Evolutionary conservation across 495 filamentous ascomycete species (phyloP).

Genomic region (Aspergillus affinis): DNA sequence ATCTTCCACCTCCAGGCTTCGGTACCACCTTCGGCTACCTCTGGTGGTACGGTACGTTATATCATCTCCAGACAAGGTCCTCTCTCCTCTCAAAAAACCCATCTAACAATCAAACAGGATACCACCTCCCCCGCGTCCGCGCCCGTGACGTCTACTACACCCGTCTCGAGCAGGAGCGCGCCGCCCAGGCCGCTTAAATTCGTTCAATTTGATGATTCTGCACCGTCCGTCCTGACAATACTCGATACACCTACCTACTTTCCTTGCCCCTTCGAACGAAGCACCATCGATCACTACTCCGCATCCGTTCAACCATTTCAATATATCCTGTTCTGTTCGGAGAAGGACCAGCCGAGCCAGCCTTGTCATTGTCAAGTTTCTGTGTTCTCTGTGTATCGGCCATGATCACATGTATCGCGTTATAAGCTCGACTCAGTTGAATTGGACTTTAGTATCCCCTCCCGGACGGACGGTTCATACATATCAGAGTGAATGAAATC

Average conservation of each 20-base stretch:
- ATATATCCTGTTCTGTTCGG: no score
- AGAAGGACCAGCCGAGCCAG: no score
- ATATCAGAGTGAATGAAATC: neutral
- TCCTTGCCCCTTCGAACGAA: no score
- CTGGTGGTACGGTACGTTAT: slow-evolving; percentile 77
- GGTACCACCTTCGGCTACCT: slow-evolving; percentile 70
- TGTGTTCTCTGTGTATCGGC: no score
- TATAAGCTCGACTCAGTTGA: neutral
- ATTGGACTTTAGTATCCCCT: neutral
- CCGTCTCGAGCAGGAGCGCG: slow-evolving; percentile 71
- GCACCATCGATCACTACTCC: no score
- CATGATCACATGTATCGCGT: no score
- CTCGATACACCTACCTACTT: no score
- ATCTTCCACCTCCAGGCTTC: slow-evolving; percentile 49
- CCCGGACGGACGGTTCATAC: neutral
- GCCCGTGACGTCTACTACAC: slow-evolving; percentile 74
- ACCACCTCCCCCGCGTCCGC: slow-evolving; percentile 75
- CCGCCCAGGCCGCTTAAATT: slow-evolving; percentile 39
- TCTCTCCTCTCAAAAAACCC: neutral
- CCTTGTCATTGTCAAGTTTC: no score
- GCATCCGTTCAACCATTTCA: no score
- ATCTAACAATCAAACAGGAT: slow-evolving; percentile 50
- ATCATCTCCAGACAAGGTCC: slow-evolving; percentile 12
- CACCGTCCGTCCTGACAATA: neutral
- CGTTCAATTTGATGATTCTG: slow-evolving; percentile 15